A percentile compares a stretch with the other conserved stretches of the same genome.
phyloP scores from a whole-genome alignment of 176 grass and related monocot genomes.

The Avena atlantica region DNA sequence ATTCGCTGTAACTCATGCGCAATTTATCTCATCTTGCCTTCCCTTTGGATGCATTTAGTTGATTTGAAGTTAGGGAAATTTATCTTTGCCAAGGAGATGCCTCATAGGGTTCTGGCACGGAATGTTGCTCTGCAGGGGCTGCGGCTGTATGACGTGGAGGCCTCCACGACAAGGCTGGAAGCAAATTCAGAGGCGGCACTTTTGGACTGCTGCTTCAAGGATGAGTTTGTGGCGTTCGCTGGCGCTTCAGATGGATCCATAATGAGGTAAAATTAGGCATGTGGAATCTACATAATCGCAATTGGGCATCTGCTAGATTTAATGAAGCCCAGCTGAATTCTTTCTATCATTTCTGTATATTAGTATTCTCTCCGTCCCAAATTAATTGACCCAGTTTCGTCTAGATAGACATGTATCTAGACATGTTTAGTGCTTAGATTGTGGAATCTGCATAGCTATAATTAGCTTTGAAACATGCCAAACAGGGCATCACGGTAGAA shows the following conservation, averaged over 20 bases:
- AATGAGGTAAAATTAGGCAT: conserved; percentile 48
- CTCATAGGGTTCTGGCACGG: conserved; percentile 10
- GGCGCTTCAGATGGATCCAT: conserved; percentile 64
- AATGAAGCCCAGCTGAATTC: conserved; percentile 5
- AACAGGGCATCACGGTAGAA: neutral
- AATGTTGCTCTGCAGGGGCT: conserved; percentile 54
- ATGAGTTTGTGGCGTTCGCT: conserved; percentile 52
- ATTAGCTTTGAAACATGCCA: neutral
- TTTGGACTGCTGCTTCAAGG: conserved; percentile 76
- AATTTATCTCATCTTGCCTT: neutral
- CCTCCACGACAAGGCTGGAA: conserved; percentile 45
- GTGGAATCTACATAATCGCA: neutral
- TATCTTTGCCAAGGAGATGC: neutral
- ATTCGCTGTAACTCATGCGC: neutral
- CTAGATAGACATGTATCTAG: too few relatives aligned
- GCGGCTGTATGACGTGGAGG: conserved; percentile 65
- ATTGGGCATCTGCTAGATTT: neutral
- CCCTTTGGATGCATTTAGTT: neutral
- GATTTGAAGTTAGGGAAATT: conserved; percentile 4
- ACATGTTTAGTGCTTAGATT: neutral
- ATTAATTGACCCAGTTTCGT: too few relatives aligned
- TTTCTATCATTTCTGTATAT: neutral
- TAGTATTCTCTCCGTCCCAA: neutral
- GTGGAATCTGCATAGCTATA: neutral
- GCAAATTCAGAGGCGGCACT: conserved; percentile 45